Base-by-base conservation (phyloP, 176 grass and related monocot species). In the Carex littledalei region DNA sequence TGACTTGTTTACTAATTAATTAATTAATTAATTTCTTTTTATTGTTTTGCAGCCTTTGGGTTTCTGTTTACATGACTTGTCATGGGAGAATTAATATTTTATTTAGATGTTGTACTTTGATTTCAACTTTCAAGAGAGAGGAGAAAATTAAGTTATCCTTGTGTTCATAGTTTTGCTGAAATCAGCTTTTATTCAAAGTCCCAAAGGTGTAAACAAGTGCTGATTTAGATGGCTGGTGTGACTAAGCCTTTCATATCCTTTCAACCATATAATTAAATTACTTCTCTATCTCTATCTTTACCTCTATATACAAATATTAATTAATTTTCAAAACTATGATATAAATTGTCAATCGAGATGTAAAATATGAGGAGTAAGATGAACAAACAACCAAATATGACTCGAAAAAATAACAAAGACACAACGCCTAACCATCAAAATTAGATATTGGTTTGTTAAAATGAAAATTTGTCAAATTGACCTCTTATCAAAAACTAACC, bases 1-100 rank as follows among this genome's bases (percentile, higher is more conserved):
- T 83, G 81, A 83, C 63, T 83, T 20, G 81, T 63, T 83, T 83
- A 83, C 61, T 66, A 67, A 67, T 67, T 53, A 83, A 53, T 65
- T 26, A 26, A 26, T 26, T 26, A 26, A 26, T 26, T 26, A 26
- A 26, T 26, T 26, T 53, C n/a, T 83, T 5, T 43, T 24, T 26
- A 29, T 63, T 82, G 22, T 4, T 49, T 74, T 75, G 45, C 71
- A 75, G 47, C 41, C 4, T 75, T 75, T 75, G 21, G 45, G 14
- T 53, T 53, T 18, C 43, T 15, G 72, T 54, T 26, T 54, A 31
- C 47, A 29, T 31, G n/a, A 50, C n/a, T 75, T 43, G 71, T 75
- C 20, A 75, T 53, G 45, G 43, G 18, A 52, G 20, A 24, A 52
- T 26, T n/a, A 11, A 49, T 49, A 66, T 66, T 67, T 66, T 83